A percentile compares a stretch with the other conserved stretches of the same genome.
Evolutionary conservation across 208 protist genomes (phyloP).

Genomic region (Wallacemonas sp.): DNA sequence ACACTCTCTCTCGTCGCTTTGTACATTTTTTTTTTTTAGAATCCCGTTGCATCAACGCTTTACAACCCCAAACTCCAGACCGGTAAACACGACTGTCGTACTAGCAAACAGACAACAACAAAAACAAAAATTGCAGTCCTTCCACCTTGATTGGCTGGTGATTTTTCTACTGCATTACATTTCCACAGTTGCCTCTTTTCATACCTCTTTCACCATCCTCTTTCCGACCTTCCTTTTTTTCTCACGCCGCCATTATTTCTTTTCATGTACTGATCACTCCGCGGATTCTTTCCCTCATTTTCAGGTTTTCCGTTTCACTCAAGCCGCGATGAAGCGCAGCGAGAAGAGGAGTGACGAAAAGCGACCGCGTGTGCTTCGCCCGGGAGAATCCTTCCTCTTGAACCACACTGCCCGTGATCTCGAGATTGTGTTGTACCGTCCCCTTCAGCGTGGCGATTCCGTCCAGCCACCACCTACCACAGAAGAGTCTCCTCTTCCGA

Average conservation of each 20-base stretch:
- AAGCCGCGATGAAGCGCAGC: slow-evolving; percentile 19
- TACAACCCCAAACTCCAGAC: no score
- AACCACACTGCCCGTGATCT: slow-evolving; percentile 52
- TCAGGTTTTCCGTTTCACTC: not conserved
- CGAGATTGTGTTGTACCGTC: slow-evolving; percentile 79
- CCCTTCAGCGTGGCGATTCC: slow-evolving; percentile 27
- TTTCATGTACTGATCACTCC: no score
- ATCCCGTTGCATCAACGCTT: not conserved
- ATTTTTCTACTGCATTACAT: no score
- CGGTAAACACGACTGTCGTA: no score
- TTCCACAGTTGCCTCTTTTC: no score
- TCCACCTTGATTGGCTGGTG: no score
- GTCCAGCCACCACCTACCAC: not conserved
- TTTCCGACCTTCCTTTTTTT: slow-evolving; percentile 21
- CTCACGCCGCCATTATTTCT: slow-evolving; percentile 17
- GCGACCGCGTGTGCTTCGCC: slow-evolving; percentile 51
- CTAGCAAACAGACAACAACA: no score
- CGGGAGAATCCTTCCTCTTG: slow-evolving; percentile 64
- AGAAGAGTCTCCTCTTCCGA: not conserved
- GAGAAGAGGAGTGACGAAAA: slow-evolving; percentile 36
- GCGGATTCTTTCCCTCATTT: slow-evolving; percentile 1
- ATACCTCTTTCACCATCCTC: slow-evolving; percentile 12
- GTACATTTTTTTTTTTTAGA: not conserved
- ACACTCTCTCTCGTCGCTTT: not conserved
- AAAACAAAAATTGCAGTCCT: no score